A percentile compares a stretch with the other conserved stretches of the same genome.
These are phyloP conservation scores for Schwanniomyces sp. DNA, from an alignment of 805 yeast species.

Conservation along the genomic window DNA sequence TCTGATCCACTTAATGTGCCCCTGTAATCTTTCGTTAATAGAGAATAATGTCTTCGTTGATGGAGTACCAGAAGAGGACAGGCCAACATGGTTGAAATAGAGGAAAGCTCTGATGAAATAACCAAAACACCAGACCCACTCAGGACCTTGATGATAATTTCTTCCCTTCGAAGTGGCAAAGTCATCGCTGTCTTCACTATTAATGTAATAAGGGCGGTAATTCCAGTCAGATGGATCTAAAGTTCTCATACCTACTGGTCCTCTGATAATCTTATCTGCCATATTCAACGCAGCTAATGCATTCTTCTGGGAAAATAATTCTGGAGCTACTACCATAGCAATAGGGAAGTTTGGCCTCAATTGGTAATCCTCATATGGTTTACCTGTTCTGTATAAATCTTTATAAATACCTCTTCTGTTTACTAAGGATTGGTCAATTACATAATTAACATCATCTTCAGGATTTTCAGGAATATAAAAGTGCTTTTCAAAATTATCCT, in stretches of 20 bases:
- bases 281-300: conserved; percentile 65
- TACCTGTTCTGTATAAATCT: conserved; percentile 78
- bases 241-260: conserved; percentile 90
- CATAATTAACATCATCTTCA: conserved; percentile 58
- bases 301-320: conserved; percentile 62
- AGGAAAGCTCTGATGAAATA: conserved; percentile 80
- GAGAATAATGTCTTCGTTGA: conserved; percentile 56
- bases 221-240: conserved; percentile 91
- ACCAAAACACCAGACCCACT: conserved; percentile 95
- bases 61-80: conserved; percentile 38
- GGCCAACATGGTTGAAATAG: conserved; percentile 45
- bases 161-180: conserved; percentile 94
- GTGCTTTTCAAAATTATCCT: conserved; percentile 72
- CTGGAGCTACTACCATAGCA: conserved; percentile 95
- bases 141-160: conserved; percentile 98
- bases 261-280: conserved; percentile 76
- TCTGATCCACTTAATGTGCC: conserved; percentile 67
- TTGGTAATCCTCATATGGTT: conserved; percentile 92
- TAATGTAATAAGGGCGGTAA: conserved; percentile 85
- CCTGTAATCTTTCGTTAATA: conserved; percentile 58
- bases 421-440: conserved; percentile 62
- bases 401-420: conserved; percentile 94
- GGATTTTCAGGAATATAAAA: conserved; percentile 74
- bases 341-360: conserved; percentile 88
- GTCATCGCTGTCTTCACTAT: conserved; percentile 76